These are phyloP conservation scores for Nakaseomyces sp. DNA, from an alignment of 1,139 yeast genomes.

Conservation along the genomic window DNA sequence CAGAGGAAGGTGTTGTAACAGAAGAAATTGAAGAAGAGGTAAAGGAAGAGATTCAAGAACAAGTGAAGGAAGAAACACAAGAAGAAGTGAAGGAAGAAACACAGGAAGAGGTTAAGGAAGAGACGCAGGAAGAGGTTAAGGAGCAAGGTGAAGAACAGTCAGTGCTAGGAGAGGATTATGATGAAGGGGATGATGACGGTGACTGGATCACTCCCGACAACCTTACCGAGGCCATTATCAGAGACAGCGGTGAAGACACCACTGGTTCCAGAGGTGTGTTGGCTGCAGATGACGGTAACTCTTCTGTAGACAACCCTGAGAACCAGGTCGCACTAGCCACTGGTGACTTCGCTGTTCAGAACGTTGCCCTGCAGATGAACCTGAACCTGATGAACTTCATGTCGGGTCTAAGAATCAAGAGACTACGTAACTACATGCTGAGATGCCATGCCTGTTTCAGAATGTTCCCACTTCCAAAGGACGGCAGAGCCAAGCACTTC, in stretches of 20 bases:
- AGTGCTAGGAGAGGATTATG: conserved; percentile 43
- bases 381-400: conserved; percentile 74
- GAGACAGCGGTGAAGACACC: conserved; percentile 49
- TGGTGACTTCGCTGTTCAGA: conserved; percentile 96
- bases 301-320: conserved; percentile 24
- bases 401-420: conserved; percentile 76
- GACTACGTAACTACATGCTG: conserved; percentile 85
- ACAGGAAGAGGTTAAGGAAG: too few species aligned
- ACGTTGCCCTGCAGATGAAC: conserved; percentile 87
- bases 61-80: conserved; percentile 12
- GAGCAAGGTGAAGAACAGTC: conserved; percentile 11
- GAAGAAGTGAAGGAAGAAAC: conserved; percentile 11
- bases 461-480: conserved; percentile 66
- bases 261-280: conserved; percentile 31
- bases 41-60: too few species aligned
- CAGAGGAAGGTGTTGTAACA: background rate
- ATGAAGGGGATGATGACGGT: conserved; percentile 67
- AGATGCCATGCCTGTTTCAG: conserved; percentile 96
- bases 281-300: conserved; percentile 16
- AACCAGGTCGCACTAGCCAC: conserved; percentile 79
- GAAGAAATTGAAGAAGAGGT: conserved; percentile 14
- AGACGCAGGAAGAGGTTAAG: too few species aligned
- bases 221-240: conserved; percentile 55
- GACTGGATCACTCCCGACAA: conserved; percentile 96
- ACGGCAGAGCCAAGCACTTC: conserved; percentile 72